Evolutionary conservation across 495 filamentous ascomycete species (phyloP).

Genomic region (Hypomontagnella submonticulosa): DNA sequence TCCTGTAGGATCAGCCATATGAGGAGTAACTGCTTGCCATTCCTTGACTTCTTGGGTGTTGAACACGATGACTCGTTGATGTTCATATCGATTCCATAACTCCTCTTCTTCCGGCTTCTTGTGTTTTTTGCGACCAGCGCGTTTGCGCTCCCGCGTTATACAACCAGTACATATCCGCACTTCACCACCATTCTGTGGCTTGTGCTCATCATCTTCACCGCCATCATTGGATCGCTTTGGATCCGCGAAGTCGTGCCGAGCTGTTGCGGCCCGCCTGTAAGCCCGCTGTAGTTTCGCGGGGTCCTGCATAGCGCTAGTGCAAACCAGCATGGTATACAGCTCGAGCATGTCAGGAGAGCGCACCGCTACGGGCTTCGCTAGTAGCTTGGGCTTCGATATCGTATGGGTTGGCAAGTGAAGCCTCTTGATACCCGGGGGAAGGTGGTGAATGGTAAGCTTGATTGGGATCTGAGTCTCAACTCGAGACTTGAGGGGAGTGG

Average conservation of each 20-base stretch:
- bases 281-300: slow-evolving; percentile 69
- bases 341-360: slow-evolving; percentile 79
- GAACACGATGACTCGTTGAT: slow-evolving; percentile 87
- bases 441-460: slow-evolving; percentile 74
- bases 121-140: slow-evolving; percentile 86
- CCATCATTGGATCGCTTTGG: slow-evolving; percentile 22
- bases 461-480: slow-evolving; percentile 96
- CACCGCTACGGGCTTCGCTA: slow-evolving; percentile 71
- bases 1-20: slow-evolving; percentile 51
- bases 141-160: slow-evolving; percentile 86
- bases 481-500: slow-evolving; percentile 81
- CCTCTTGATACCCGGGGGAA: slow-evolving; percentile 78
- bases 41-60: slow-evolving; percentile 92
- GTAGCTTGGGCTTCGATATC: slow-evolving; percentile 89
- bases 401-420: slow-evolving; percentile 88
- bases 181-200: slow-evolving; percentile 83
- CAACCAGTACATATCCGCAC: slow-evolving; percentile 87
- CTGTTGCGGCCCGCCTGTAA: slow-evolving; percentile 68
- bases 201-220: slow-evolving; percentile 66
- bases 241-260: slow-evolving; percentile 25
- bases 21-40: slow-evolving; percentile 68
- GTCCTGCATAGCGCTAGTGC: slow-evolving; percentile 91
- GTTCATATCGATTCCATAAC: slow-evolving; percentile 79
- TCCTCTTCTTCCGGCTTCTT: slow-evolving; percentile 88
- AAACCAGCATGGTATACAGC: slow-evolving; percentile 82